Evolutionary conservation across 148 eudicot genomes (phyloP), one percentile per base, ranked within the genome.

Genomic region (Chenopodium suecicum): DNA sequence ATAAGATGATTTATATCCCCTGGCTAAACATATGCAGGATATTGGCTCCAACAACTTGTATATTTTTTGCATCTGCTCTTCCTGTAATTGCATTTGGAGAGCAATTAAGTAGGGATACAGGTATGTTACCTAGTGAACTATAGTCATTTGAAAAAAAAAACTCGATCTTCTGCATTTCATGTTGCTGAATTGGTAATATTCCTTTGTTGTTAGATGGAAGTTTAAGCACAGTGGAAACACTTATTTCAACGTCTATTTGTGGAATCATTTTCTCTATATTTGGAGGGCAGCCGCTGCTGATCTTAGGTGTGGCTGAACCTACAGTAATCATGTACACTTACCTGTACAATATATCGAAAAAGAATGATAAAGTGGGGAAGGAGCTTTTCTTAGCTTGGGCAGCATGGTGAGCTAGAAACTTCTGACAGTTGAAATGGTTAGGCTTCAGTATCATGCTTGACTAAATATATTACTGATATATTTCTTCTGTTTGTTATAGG

Each of bases 1-100:
- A 12, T 69, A 71, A 69, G 5, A 65, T 74, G 64, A 29, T 41
- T 41, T 41, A 41, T 5, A 41, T 34, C 34, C 4, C 7, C 14
- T 48, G 56, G 10, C 16, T 62, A 12, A 27, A 68, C 29, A 27
- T 27, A 31, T 80, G 73, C 84, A 91, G 94, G 82, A 84, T 91
- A 81, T 78, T 91, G 90, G 94, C 92, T 44, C 92, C 94, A 71
- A 90, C 88, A 29, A 88, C 87, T 22, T 90, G 87, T 71, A 87
- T 88, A 62, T 90, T 90, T 73, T 91, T 91, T 82, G 94, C 94
- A 58, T 91, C 92, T 77, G 92, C 94, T 54, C 94, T 90, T 90
- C 94, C 94, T 72, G 94, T 91, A 52, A 89, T 91, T 80, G 91
- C 92, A 48, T 91, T 91, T 78, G 94, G 94, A 47, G 94, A 88